Evolutionary conservation across 2,329 filamentous ascomycete genomes (phyloP), one percentile per base, ranked within the genome.

Genomic region (Colletotrichum chlorophyti): DNA sequence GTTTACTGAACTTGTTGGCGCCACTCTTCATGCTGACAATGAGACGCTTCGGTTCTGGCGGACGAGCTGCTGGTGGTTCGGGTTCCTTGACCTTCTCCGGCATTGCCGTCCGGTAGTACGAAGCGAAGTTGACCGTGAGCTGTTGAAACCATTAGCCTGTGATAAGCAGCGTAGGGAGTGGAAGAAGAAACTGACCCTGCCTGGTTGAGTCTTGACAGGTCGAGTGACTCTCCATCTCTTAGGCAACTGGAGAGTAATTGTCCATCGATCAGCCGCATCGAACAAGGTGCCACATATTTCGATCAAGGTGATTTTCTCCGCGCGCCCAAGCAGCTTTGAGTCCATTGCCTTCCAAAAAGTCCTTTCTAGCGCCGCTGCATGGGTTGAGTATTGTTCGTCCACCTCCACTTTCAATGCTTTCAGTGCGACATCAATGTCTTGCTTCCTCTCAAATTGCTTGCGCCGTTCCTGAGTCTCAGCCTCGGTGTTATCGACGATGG

Each of bases 371-470:
- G 75, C 71, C 24, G 70, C 64, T 51, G 76, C 70, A 17, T 78
- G 71, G 4, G 68, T 66, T 4, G 63, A 65, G 45, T 76, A 79
- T 1, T 71, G 75, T 60, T 76, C 73, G 9, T 78, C 73, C 75
- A 79, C 76, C 63, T 79, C 77, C 60, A 69, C 74, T 41, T 73
- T 72, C 51, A 79, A 52, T 9, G 77, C 77, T 53, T 70, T 75
- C 17, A 79, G 69, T 31, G 89, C 82, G 37, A 83, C 78, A 47
- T 83, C 79, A 19, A 86, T 74, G 66, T 91, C 87, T 65, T 84
- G 81, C 64, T 86, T 86, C 63, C 85, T 84, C 57, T 85, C 83
- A 70, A 87, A 88, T 76, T 86, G 83, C 53, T 82, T 83, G 26
- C 76, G 69, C 40, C 88, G 82, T 74, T 87, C 87, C 65, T 83